Conservation (phyloP, 2,329 filamentous ascomycete species). For the Fusarium hostae region DNA sequence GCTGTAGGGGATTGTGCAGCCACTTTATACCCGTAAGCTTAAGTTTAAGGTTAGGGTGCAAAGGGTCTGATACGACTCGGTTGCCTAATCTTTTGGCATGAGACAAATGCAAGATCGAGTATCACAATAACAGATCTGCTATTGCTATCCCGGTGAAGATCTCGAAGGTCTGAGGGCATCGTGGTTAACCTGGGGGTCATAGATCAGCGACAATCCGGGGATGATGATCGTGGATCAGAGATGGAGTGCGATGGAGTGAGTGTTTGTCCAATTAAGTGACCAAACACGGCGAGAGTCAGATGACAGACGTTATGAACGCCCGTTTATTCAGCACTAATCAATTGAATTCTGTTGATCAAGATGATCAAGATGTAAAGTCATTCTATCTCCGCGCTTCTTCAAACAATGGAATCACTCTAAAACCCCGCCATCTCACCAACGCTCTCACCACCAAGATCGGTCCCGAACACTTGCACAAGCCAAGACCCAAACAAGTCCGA, state of each 20-base stretch:
- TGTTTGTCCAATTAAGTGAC: neutral
- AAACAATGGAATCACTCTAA: neutral
- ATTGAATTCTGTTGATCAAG: neutral
- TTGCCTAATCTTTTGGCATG: neutral
- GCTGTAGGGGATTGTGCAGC: neutral
- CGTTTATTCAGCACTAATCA: neutral
- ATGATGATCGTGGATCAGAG: neutral
- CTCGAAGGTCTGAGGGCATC: neutral
- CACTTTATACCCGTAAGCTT: constrained; percentile 6
- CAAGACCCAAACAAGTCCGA: neutral
- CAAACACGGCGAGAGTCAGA: neutral
- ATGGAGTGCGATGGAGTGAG: neutral
- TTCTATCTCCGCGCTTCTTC: neutral
- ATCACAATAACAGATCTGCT: neutral
- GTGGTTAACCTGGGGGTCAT: neutral
- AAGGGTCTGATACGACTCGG: neutral
- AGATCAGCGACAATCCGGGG: neutral
- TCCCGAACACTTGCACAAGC: neutral
- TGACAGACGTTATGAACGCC: neutral
- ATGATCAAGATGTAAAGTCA: neutral
- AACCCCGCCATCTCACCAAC: neutral
- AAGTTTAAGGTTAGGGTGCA: constrained; percentile 17
- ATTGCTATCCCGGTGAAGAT: neutral
- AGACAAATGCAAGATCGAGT: neutral
- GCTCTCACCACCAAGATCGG: neutral